Percentiles rank a stretch among this genome's conserved stretches.
phyloP scores from a whole-genome alignment of 208 protist genomes.

The Wallacemonas sp. region DNA sequence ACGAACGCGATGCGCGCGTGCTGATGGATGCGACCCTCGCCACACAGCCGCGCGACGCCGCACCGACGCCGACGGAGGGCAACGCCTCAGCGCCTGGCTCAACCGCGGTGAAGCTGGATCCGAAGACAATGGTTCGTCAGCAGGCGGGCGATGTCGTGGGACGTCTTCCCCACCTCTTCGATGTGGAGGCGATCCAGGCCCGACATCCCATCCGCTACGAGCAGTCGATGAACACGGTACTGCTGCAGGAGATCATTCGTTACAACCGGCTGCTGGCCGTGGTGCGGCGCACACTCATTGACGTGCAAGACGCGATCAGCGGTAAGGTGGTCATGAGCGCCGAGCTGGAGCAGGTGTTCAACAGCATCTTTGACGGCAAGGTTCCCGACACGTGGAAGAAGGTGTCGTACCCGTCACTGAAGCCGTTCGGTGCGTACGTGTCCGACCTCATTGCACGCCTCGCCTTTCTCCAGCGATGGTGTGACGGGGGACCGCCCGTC shows the following conservation, averaged over 20 bases:
- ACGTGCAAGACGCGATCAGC: constrained; percentile 94
- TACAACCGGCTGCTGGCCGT: constrained; percentile 93
- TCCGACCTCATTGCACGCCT: constrained; percentile 93
- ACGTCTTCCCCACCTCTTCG: constrained; percentile 86
- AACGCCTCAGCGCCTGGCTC: not conserved
- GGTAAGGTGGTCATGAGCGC: constrained; percentile 97
- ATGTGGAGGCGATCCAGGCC: constrained; percentile 86
- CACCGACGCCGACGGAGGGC: not conserved
- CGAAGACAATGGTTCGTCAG: constrained; percentile 82
- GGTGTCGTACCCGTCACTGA: constrained; percentile 96
- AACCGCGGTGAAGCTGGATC: constrained; percentile 55
- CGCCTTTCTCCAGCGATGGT: constrained; percentile 90
- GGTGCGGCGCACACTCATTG: constrained; percentile 89
- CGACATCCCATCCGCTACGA: constrained; percentile 90
- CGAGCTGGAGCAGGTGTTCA: constrained; percentile 95
- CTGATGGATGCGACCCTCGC: constrained; percentile 86
- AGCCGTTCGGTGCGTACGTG: constrained; percentile 95
- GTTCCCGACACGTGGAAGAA: constrained; percentile 90
- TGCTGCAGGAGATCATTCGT: constrained; percentile 92
- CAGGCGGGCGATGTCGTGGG: constrained; percentile 85
- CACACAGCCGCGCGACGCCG: constrained; percentile 83
- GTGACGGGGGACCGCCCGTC: constrained; percentile 75
- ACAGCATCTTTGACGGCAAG: constrained; percentile 92
- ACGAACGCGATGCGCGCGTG: constrained; percentile 85
- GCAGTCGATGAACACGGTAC: constrained; percentile 96